These are phyloP conservation scores for Boehmeria nivea DNA, from an alignment of 306 rosid genomes.

Conservation along the genomic window DNA sequence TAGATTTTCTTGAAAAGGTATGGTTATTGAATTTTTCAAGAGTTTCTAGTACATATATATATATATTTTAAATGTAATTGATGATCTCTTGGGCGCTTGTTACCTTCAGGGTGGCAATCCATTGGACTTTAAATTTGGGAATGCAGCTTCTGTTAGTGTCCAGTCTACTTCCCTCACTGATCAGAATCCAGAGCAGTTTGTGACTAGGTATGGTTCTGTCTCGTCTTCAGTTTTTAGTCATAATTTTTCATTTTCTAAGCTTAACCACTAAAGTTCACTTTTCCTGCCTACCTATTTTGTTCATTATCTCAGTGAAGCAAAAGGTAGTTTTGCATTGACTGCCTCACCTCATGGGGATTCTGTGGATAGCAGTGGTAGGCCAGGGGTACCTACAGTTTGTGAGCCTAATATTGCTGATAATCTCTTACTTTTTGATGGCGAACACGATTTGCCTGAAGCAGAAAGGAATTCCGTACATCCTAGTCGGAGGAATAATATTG, in stretches of 20 bases:
- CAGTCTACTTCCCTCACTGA: constrained; percentile 94
- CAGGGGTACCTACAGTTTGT: constrained; percentile 65
- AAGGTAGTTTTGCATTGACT: constrained; percentile 94
- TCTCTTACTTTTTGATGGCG: constrained; percentile 79
- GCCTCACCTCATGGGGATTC: constrained; percentile 98
- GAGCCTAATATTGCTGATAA: constrained; percentile 98
- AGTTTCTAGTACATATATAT: background rate
- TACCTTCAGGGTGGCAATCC: constrained; percentile 93
- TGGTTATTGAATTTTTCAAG: constrained; percentile 14
- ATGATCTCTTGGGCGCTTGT: constrained; percentile 20
- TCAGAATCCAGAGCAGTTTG: constrained; percentile 87
- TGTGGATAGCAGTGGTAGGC: constrained; percentile 95
- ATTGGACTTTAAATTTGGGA: constrained; percentile 80
- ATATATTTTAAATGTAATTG: constrained; percentile 17
- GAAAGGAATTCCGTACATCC: constrained; percentile 56
- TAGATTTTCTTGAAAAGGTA: constrained; percentile 97
- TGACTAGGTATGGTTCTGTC: constrained; percentile 61
- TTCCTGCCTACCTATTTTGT: constrained; percentile 11
- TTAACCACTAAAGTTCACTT: background rate
- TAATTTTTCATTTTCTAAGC: background rate
- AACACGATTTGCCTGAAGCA: constrained; percentile 58
- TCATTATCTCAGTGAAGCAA: constrained; percentile 71
- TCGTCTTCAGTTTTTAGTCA: constrained; percentile 12
- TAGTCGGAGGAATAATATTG: constrained; percentile 47
- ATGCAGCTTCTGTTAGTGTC: constrained; percentile 85